phyloP scores from a whole-genome alignment of 352 stramenopile genomes.

The Globisporangium yorkense region DNA sequence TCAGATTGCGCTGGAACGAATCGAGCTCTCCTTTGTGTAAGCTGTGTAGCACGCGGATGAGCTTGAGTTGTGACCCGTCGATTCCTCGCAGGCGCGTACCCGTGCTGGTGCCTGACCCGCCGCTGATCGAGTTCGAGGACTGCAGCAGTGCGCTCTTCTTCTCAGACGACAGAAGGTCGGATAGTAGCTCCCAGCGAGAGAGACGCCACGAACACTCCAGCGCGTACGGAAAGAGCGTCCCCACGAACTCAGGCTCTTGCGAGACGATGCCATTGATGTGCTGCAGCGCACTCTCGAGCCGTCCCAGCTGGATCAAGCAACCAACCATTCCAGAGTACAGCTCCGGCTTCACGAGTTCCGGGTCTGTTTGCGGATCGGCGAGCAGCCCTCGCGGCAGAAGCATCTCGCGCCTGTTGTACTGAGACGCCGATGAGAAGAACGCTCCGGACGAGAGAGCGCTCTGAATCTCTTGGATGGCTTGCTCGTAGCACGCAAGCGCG shows the following conservation, averaged over 20 bases:
- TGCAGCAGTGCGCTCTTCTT: slow-evolving; percentile 60
- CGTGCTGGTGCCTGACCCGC: background rate
- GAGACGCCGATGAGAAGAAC: slow-evolving; percentile 7
- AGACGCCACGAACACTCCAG: slow-evolving; percentile 85
- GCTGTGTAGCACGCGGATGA: slow-evolving; percentile 79
- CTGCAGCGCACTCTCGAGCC: slow-evolving; percentile 77
- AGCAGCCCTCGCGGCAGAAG: slow-evolving; percentile 13
- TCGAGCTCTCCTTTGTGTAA: slow-evolving; percentile 52
- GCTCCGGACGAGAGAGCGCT: slow-evolving; percentile 30
- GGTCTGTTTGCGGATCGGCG: slow-evolving; percentile 32
- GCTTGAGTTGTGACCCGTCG: slow-evolving; percentile 65
- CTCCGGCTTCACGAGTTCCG: slow-evolving; percentile 54
- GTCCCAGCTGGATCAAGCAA: slow-evolving; percentile 80
- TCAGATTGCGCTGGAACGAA: slow-evolving; percentile 55
- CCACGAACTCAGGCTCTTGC: slow-evolving; percentile 69
- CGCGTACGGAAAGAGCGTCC: slow-evolving; percentile 74
- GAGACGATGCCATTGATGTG: slow-evolving; percentile 85
- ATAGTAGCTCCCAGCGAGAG: slow-evolving; percentile 74
- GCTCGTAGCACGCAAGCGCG: slow-evolving; percentile 68
- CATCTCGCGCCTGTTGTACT: slow-evolving; percentile 7
- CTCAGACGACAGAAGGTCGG: slow-evolving; percentile 69
- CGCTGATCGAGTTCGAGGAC: slow-evolving; percentile 7
- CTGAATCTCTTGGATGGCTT: slow-evolving; percentile 70
- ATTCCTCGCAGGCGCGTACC: slow-evolving; percentile 42
- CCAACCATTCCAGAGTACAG: slow-evolving; percentile 80